Base-by-base conservation (phyloP, 1,139 yeast species). In the Debaryomyces sp. region DNA sequence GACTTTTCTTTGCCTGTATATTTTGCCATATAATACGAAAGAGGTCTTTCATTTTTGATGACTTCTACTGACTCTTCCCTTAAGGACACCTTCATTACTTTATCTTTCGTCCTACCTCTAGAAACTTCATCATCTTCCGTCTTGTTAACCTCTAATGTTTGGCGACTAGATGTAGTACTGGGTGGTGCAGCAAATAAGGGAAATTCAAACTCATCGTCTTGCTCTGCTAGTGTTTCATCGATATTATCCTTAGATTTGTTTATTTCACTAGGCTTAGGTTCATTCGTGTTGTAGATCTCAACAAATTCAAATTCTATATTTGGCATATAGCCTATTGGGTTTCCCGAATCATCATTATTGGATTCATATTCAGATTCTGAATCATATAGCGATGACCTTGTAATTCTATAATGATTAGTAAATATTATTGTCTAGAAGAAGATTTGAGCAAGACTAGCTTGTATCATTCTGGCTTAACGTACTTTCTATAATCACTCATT, bases 231-330 rank as follows among this genome's bases (percentile, higher is more conserved):
- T 13, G 48, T 46, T 22, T 50, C 56, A 1, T 37, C 26, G 15
- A 13, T 23, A 3, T 12, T 17, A 48, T 9, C 43, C 44, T 42
- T 50, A 32, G 36, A 6, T 12, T 12, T 13, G n/a, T 27, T 27
- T 1, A 27, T 12, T 27, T 5, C 6, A 27, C n/a, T 27, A 27
- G 30, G 13, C n/a, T 27, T 13, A 27, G 34, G 26, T 39, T 48
- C 35, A 32, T 32, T 15, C 8, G 21, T 12, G 13, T 38, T 21
- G 27, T 70, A 73, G 1, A 78, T 75, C 46, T 83, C 87, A 0
- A 83, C 73, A 44, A 83, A 75, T 45, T 84, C 88, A 55, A 83
- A 77, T 33, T 80, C 84, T 21, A 79, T 54, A 6, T 66, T 62
- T 8, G 73, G 73, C 45, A 66, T 66, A 54, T 51, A 52, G 10